Evolutionary conservation across 768 basidiomycete genomes (phyloP), one percentile per base, ranked within the genome.

Genomic region (Amanita molliuscula): DNA sequence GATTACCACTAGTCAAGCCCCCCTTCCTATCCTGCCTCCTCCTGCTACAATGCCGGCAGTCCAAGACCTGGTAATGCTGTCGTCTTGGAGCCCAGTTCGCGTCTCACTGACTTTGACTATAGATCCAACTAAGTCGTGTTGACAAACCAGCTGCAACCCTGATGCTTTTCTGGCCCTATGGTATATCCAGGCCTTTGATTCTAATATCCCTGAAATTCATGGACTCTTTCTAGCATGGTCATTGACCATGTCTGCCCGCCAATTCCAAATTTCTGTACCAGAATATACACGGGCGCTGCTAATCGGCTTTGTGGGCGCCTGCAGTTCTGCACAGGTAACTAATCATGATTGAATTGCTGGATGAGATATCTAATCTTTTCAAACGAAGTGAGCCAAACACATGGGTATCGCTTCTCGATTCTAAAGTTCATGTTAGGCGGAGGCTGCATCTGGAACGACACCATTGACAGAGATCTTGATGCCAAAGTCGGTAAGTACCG

Each of bases 391-490:
- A 37, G 18, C 9, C 18, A 20, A 37, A 20, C 36, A 37, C 36
- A 13, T 37, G n/a, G n/a, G 7, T n/a, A 7, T 3, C 8, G 13
- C 10, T 18, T 37, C 16, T 37, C 10, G 2, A 7, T n/a, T 20
- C 18, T 16, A 37, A 16, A n/a, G 54, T 58, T 20, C 53, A 55
- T 21, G 25, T 23, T 33, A 58, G 55, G 58, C 43, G 55, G 51
- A 9, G 58, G 56, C 2, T 59, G 58, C 10, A 55, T 59, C 6
- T 58, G 56, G 48, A 65, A 66, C 23, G 65, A 66, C 34, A 63
- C 65, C 21, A 55, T 61, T 34, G 65, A 66, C 42, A 54, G 54
- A 2, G 57, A 66, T n/a, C 56, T 64, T 33, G 65, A 66, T 46
- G 54, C 55, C 18, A 55, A 58, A 57, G 65, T 66, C 42, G 65